Percentiles rank a stretch among this genome's conserved stretches.
These are phyloP conservation scores for Gonapodya sp. DNA, from an alignment of 192 early-diverging fungal genomes.

Conservation along the genomic window DNA sequence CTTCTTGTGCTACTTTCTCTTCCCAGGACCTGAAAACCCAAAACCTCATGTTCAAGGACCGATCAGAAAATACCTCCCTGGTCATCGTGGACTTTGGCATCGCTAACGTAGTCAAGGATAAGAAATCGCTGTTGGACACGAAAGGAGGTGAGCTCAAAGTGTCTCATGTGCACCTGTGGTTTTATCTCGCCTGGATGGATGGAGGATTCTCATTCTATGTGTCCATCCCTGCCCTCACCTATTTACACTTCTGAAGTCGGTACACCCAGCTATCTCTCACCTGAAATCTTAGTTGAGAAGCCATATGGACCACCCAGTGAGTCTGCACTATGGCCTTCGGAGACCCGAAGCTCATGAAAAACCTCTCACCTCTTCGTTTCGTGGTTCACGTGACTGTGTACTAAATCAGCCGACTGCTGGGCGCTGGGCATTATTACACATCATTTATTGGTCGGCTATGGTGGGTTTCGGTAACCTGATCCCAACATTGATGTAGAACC, in stretches of 20 bases:
- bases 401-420: background rate
- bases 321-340: too few species aligned
- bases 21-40: slow-evolving; percentile 9
- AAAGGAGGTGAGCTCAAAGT: background rate
- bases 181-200: background rate
- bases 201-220: background rate
- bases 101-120: background rate
- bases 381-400: background rate
- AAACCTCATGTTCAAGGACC: background rate
- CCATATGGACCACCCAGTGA: background rate
- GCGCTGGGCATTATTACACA: background rate
- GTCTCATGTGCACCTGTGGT: background rate
- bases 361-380: background rate
- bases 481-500: background rate
- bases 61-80: background rate
- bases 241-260: background rate
- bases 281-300: background rate
- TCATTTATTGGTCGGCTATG: background rate
- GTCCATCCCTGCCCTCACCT: background rate
- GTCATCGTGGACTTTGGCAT: slow-evolving; percentile 9
- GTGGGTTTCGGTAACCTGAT: too few species aligned
- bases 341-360: too few species aligned
- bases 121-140: background rate
- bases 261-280: background rate
- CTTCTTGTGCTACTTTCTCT: too few species aligned